Percentiles rank a stretch among this genome's conserved stretches.
Evolutionary conservation across 2,329 filamentous ascomycete genomes (phyloP).

Genomic region (Rutstroemia sp.): DNA sequence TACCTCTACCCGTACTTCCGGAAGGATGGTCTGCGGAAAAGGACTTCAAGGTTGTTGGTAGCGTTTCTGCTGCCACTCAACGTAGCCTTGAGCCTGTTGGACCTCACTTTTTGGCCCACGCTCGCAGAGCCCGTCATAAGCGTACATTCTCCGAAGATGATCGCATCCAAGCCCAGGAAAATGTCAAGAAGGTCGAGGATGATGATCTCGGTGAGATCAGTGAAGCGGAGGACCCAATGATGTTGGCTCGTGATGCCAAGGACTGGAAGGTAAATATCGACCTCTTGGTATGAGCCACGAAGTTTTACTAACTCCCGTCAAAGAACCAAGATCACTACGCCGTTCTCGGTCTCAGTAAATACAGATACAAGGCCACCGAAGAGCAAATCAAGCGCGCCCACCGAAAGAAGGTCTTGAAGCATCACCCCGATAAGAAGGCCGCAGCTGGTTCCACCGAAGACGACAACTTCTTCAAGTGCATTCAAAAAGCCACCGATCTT

Average conservation of each 20-base stretch:
- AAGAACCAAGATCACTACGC: slow-evolving; percentile 96
- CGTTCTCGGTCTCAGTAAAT: slow-evolving; percentile 85
- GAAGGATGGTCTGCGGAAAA: slow-evolving; percentile 80
- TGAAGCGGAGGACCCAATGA: slow-evolving; percentile 86
- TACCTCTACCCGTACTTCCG: slow-evolving; percentile 68
- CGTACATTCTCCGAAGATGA: slow-evolving; percentile 99
- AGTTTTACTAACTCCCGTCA: slow-evolving; percentile 12
- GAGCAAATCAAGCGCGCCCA: slow-evolving; percentile 99
- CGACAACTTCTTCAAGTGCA: slow-evolving; percentile 99
- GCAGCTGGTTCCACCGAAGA: slow-evolving; percentile 81
- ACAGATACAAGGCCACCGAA: slow-evolving; percentile 86
- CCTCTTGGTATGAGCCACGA: not conserved
- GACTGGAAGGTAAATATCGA: slow-evolving; percentile 82
- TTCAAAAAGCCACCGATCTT: slow-evolving; percentile 94
- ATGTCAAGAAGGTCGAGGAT: slow-evolving; percentile 91
- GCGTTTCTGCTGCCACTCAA: slow-evolving; percentile 69
- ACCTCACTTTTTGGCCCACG: slow-evolving; percentile 95
- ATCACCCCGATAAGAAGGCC: slow-evolving; percentile 98
- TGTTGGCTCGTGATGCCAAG: slow-evolving; percentile 90
- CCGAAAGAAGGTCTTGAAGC: slow-evolving; percentile 98
- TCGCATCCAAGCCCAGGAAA: slow-evolving; percentile 90
- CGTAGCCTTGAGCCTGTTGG: slow-evolving; percentile 93
- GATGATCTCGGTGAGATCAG: slow-evolving; percentile 86
- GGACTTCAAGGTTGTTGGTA: slow-evolving; percentile 80
- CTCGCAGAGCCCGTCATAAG: slow-evolving; percentile 89